Evolutionary conservation across 2,329 filamentous ascomycete genomes (phyloP), one percentile per base, ranked within the genome.

Genomic region (Pezicula carpinea): DNA sequence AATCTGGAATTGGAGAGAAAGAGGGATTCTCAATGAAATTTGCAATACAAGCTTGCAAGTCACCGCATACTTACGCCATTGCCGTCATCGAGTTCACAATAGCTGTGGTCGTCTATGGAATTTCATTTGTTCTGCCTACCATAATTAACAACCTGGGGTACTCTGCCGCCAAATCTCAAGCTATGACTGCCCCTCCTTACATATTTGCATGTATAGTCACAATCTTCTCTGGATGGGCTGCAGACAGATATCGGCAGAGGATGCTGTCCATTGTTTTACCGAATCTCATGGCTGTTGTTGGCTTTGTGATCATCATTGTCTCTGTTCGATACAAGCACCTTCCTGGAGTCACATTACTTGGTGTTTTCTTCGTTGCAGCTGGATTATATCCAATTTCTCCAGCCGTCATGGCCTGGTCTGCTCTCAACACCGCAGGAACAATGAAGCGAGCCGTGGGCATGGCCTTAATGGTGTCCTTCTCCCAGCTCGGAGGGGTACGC

Each of bases 81-180:
- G 85, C 83, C 40, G 83, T 89, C 64, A 88, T 89, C 83, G 89
- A 90, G 66, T 82, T 89, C 57, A 85, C 85, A 14, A 71, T 89
- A 42, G 80, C 89, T 54, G 83, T 89, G 2, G 83, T 86, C 0
- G 84, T 83, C 10, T 89, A 88, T 63, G 74, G 82, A 60, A 89
- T 87, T 59, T 84, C 85, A 44, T 89, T 85, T 68, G 89, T 89
- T 57, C 74, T 82, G 4, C 83, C 85, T 0, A 77, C 79, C 39
- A 89, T 89, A 61, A 80, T 89, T 64, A 68, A 73, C 56, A 76
- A 73, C 15, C 87, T 84, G 61, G 70, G 81, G 38, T 87, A 84
- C 66, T 59, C 61, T 56, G 49, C 73, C 4, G 82, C 73, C 50
- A 62, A 64, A 52, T 73, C 71, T 3, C 71, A 75, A 47, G 57